Base-by-base conservation (phyloP, 306 rosid genomes). In the Rosa persica region DNA sequence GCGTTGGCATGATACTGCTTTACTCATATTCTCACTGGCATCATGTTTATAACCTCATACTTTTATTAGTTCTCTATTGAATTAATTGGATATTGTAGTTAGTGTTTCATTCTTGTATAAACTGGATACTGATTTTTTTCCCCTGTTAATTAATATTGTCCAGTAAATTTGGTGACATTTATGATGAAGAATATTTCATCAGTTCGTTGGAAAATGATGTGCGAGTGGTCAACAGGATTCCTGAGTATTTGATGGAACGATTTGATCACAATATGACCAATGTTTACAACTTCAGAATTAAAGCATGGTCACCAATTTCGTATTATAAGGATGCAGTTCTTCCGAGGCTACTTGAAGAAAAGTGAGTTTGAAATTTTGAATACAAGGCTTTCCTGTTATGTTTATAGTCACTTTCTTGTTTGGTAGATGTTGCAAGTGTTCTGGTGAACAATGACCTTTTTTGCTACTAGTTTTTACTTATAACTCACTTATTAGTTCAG, bases 91-190 rank as follows among this genome's bases (percentile, higher is more conserved):
- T 77, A 55, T 30, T 79, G 47, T 74, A 70, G 55, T 52, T 77
- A 48, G 30, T 72, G 34, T 69, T 72, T 74, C 8, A n/a, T 79
- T 81, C 65, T 65, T 57, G 1, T 73, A 49, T 60, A 44, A 34
- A 40, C 82, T 80, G 70, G 69, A 83, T 66, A 71, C 89, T 87
- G 78, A 86, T 75, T 15, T 52, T 58, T 62, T 34, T 4, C 43
- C 17, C 36, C 27, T 58, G 25, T 36, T 22, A 6, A 25, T 42
- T 42, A 40, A 30, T 55, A 23, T 6, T 88, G 49, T 85, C 55
- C 99, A 95, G 99, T 87, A 95, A 95, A 81, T 95, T 95, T 80
- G 84, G 81, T 43, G 98, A 95, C 82, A 95, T 95, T 66, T 95
- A 93, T 72, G 98, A 95, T 8, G 90, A 95, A 83, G 98, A 90